Conservation (phyloP, 805 yeast genomes). For the Ogataea pini region DNA sequence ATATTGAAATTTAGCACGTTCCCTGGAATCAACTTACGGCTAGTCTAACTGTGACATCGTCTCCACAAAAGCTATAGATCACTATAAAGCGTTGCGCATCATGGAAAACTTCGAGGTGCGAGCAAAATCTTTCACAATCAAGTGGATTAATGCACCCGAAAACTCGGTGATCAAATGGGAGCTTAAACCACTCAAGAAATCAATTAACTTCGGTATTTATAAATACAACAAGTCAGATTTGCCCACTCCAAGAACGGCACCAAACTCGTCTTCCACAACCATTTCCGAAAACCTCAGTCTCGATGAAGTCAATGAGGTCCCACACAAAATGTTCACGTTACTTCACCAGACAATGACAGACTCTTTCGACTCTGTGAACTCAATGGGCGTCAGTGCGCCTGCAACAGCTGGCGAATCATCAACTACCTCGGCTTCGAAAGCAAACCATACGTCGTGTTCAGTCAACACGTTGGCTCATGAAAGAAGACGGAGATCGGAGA, state of each 20-base stretch:
- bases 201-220: slow-evolving; percentile 45
- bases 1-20: no score
- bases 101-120: slow-evolving; percentile 94
- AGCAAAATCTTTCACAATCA: slow-evolving; percentile 82
- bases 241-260: slow-evolving; percentile 14
- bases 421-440: neutral
- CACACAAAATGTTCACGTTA: slow-evolving; percentile 29
- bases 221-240: slow-evolving; percentile 27
- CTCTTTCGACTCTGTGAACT: slow-evolving; percentile 25
- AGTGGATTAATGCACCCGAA: slow-evolving; percentile 83
- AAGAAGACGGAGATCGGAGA: slow-evolving; percentile 20
- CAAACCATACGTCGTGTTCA: neutral
- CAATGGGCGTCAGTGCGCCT: slow-evolving; percentile 4
- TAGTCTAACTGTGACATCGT: neutral
- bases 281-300: slow-evolving; percentile 26
- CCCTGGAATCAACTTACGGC: no score
- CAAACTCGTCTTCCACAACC: slow-evolving; percentile 18
- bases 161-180: slow-evolving; percentile 73
- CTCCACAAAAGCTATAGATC: neutral
- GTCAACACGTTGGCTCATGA: slow-evolving; percentile 2
- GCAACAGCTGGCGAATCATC: slow-evolving; percentile 5
- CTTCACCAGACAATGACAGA: slow-evolving; percentile 22
- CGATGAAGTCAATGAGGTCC: slow-evolving; percentile 34
- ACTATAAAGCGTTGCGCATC: neutral
- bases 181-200: slow-evolving; percentile 72